Evolutionary conservation across 352 stramenopile genomes (phyloP).

Genomic region (Globisporangium rhizosaccharum): DNA sequence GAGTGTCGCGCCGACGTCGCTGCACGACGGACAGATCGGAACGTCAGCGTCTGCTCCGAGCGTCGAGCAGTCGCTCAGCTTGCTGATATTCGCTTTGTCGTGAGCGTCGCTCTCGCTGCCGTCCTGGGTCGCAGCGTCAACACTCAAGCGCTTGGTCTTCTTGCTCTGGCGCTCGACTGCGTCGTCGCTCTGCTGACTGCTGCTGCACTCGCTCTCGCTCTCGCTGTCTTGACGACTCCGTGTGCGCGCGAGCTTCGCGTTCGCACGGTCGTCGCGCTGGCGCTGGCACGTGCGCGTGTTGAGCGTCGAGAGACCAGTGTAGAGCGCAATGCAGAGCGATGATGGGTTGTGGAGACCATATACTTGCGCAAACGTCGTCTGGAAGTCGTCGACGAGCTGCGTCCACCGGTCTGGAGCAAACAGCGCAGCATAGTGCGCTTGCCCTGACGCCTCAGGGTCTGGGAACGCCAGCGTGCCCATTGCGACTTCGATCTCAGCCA

Average conservation of each 20-base stretch:
- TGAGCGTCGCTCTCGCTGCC: neutral
- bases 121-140: neutral
- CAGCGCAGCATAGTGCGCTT: slow-evolving; percentile 54
- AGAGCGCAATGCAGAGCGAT: slow-evolving; percentile 58
- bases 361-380: slow-evolving; percentile 54
- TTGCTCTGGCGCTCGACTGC: slow-evolving; percentile 29
- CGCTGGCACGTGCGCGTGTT: slow-evolving; percentile 72
- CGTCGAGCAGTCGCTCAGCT: neutral
- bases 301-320: slow-evolving; percentile 63
- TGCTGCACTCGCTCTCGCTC: slow-evolving; percentile 6
- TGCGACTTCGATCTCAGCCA: slow-evolving; percentile 56
- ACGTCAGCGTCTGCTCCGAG: slow-evolving; percentile 16
- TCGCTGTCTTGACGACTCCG: slow-evolving; percentile 18
- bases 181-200: slow-evolving; percentile 16
- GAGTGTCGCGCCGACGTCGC: slow-evolving; percentile 57
- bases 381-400: slow-evolving; percentile 50
- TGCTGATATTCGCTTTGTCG: slow-evolving; percentile 16
- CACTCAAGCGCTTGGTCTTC: slow-evolving; percentile 30
- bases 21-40: slow-evolving; percentile 72
- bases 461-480: slow-evolving; percentile 77
- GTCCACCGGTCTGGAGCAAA: slow-evolving; percentile 63
- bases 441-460: slow-evolving; percentile 48
- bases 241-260: slow-evolving; percentile 25
- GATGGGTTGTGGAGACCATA: slow-evolving; percentile 66
- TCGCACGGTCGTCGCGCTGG: slow-evolving; percentile 32